Base-by-base conservation (phyloP, 2,329 filamentous ascomycete genomes). In the Sporothrix sp. region DNA sequence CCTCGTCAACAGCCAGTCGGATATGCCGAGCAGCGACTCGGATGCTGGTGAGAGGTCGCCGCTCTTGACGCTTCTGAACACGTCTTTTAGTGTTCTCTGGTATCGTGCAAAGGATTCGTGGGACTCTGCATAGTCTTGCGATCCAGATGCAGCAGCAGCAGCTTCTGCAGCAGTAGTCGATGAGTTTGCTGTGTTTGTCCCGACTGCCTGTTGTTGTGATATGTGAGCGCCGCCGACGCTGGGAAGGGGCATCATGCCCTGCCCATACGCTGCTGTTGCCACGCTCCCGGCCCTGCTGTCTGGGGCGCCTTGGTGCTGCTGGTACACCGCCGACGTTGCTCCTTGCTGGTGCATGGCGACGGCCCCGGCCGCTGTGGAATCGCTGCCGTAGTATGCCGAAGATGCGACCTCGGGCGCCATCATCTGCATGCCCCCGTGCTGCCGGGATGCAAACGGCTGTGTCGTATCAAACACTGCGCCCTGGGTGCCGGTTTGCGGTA, bases 381-480 rank as follows among this genome's bases (percentile, higher is more conserved):
- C 83, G 67, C 73, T 75, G 59, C 77, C 69, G 68, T 88, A 90
- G 72, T 93, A 95, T 62, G 84, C 83, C 70, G 83, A 75, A 63
- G 83, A 75, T 54, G 78, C 75, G 66, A 88, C 81, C 63, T 72
- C 71, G 54, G 69, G 60, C 36, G 81, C 71, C 66, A 90, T 75
- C 69, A 88, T 85, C 65, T 88, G 85, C 69, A 93, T 79, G 54
- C 78, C 79, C 74, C 84, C 80, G 69, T 84, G 78, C 63, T 88
- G 85, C 71, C 85, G 82, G 59, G 81, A 72, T 62, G 82, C 76
- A 71, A 88, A 94, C 63, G 83, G 83, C 69, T 82, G 77, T 64
- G 82, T 79, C 63, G 80, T 71, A 67, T 91, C 85, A 71, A 94
- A 95, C 68, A 84, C 73, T 27, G 60, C 44, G 69, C 71, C 72